These are phyloP conservation scores for Prunus mume DNA, from an alignment of 306 rosid species.

Conservation along the genomic window DNA sequence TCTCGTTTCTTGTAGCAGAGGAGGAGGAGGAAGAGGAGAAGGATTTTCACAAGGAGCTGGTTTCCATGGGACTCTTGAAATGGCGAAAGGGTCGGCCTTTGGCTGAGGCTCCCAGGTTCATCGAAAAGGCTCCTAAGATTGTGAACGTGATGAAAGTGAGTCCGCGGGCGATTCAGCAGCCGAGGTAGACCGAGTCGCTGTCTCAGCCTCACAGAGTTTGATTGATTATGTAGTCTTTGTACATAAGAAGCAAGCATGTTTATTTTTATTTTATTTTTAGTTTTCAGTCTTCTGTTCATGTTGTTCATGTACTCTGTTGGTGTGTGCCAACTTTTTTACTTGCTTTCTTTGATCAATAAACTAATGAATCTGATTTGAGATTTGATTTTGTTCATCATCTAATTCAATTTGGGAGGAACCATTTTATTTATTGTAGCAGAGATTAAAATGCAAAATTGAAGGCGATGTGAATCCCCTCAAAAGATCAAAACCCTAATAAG, in stretches of 20 bases:
- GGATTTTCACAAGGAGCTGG: slow-evolving; percentile 37
- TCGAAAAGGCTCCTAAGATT: slow-evolving; percentile 61
- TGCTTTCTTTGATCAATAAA: slow-evolving; percentile 1
- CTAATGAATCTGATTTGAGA: not conserved
- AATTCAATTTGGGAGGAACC: not conserved
- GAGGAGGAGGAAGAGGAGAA: slow-evolving; percentile 38
- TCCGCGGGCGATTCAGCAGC: slow-evolving; percentile 86
- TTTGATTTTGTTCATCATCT: not conserved
- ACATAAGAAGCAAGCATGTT: not conserved
- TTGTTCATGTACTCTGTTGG: not conserved
- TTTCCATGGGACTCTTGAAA: slow-evolving; percentile 40
- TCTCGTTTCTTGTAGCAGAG: not conserved
- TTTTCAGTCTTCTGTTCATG: not conserved
- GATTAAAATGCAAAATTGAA: slow-evolving; percentile 3
- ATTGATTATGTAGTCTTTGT: not conserved
- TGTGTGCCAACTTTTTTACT: not conserved
- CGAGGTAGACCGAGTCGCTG: slow-evolving; percentile 48
- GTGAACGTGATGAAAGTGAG: slow-evolving; percentile 63
- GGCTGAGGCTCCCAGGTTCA: slow-evolving; percentile 47
- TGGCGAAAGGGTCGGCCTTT: slow-evolving; percentile 39
- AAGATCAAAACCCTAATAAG: not conserved
- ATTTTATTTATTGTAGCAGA: not conserved
- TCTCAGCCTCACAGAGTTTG: slow-evolving; percentile 1
- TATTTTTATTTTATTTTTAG: not conserved
- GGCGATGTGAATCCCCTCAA: not conserved